phyloP scores from a whole-genome alignment of 179 eudicot species.

The Beta corolliflora region DNA sequence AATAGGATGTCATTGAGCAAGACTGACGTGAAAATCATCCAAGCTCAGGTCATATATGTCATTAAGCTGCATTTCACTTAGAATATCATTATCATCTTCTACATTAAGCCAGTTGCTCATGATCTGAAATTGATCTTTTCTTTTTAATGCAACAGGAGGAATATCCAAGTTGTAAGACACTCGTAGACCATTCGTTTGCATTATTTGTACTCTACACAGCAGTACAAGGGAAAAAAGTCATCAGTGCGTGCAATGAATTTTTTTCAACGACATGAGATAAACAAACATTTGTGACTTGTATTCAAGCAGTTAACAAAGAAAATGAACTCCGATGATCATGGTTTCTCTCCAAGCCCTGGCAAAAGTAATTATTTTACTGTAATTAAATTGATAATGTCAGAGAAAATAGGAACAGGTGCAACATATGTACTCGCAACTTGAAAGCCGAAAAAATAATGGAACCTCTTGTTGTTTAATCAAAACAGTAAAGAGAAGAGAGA shows the following conservation, averaged over 20 bases:
- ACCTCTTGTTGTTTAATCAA: too few species aligned
- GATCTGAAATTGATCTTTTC: slow-evolving; percentile 27
- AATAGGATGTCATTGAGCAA: slow-evolving; percentile 11
- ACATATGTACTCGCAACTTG: background rate
- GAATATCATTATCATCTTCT: slow-evolving; percentile 29
- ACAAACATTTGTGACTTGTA: background rate
- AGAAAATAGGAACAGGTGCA: background rate
- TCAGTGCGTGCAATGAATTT: background rate
- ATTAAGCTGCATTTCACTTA: slow-evolving; percentile 37
- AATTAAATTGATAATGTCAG: background rate
- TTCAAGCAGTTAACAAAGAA: background rate
- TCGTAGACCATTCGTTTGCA: slow-evolving; percentile 49
- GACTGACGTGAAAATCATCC: slow-evolving; percentile 63
- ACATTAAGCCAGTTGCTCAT: slow-evolving; percentile 23
- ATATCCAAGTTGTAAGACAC: slow-evolving; percentile 43
- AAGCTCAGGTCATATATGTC: slow-evolving; percentile 64
- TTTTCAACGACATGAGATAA: background rate
- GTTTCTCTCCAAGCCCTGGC: background rate
- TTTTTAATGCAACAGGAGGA: slow-evolving; percentile 34
- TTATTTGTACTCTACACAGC: slow-evolving; percentile 45
- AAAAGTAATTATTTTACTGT: background rate
- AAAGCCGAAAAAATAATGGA: background rate
- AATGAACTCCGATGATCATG: background rate
- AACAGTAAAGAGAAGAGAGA: too few species aligned
- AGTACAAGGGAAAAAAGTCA: too few species aligned